A percentile compares a stretch with the other conserved stretches of the same genome.
Evolutionary conservation across 2,329 filamentous ascomycete genomes (phyloP).

Genomic region (Proliferodiscus dingleyae): DNA sequence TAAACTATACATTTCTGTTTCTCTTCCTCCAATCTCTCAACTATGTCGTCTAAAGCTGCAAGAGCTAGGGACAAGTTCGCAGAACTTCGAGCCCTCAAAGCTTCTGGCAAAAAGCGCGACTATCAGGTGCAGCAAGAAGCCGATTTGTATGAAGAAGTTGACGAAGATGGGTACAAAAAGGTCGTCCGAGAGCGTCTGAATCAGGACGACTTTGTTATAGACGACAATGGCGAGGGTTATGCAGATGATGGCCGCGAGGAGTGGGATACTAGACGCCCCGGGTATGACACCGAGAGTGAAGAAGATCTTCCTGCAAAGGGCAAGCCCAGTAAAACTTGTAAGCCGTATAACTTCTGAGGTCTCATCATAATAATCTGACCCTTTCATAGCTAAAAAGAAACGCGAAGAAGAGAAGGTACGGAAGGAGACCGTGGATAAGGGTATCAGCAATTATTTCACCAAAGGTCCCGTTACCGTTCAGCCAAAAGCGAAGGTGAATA

Average conservation of each 20-base stretch:
- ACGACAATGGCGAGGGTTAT: conserved; percentile 96
- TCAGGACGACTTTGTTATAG: conserved; percentile 95
- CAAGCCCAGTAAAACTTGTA: conserved; percentile 44
- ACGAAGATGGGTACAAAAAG: conserved; percentile 96
- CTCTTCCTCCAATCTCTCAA: conserved; percentile 7
- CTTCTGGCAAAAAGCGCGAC: conserved; percentile 83
- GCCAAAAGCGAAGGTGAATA: conserved; percentile 72
- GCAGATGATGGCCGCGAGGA: conserved; percentile 95
- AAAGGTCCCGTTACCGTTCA: conserved; percentile 63
- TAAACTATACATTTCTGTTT: background rate
- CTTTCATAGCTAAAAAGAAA: conserved; percentile 68
- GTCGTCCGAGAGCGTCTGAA: conserved; percentile 85
- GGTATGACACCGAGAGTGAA: conserved; percentile 72
- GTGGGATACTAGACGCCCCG: conserved; percentile 60
- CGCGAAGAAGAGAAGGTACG: conserved; percentile 82
- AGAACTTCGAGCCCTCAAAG: conserved; percentile 77
- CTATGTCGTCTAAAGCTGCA: conserved; percentile 32
- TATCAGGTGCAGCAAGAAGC: conserved; percentile 84
- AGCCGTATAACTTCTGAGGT: conserved; percentile 6
- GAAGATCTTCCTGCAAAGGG: conserved; percentile 49
- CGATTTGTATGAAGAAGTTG: conserved; percentile 90
- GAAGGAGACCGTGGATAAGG: conserved; percentile 80
- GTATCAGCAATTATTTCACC: conserved; percentile 93
- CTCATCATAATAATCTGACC: too few species aligned
- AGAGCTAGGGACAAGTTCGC: conserved; percentile 50